Conservation (phyloP, 257 asterid species). For the Echium plantagineum region DNA sequence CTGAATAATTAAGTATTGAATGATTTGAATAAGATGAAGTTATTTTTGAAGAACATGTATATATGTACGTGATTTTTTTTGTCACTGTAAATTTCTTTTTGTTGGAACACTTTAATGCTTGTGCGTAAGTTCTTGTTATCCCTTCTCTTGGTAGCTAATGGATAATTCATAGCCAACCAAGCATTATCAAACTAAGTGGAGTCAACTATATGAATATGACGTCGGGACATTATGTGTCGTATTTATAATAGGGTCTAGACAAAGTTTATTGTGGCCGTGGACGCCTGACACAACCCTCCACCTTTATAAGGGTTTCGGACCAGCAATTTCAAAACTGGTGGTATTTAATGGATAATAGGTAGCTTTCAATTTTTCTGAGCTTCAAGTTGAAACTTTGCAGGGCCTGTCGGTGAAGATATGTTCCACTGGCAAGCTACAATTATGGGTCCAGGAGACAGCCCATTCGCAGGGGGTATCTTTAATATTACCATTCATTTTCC, state of each 20-base stretch:
- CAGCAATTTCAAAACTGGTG: no score
- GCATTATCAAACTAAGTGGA: no score
- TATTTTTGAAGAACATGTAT: background rate
- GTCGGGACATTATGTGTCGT: no score
- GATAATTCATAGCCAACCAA: no score
- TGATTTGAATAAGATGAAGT: no score
- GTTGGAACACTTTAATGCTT: background rate
- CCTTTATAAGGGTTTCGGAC: no score
- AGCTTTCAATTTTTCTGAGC: no score
- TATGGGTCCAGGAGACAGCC: conserved; percentile 76
- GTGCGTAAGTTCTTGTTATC: background rate
- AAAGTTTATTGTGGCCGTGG: no score
- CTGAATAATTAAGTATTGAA: no score
- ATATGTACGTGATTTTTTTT: background rate
- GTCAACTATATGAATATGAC: no score
- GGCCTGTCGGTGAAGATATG: conserved; percentile 71
- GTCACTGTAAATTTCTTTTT: background rate
- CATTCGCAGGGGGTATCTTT: conserved; percentile 71
- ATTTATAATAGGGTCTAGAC: no score
- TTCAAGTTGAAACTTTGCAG: conserved; percentile 17
- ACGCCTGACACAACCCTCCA: no score
- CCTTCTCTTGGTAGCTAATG: background rate
- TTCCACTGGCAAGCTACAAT: conserved; percentile 81
- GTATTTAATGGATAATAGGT: background rate
- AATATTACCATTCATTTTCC: conserved; percentile 59